A percentile compares a stretch with the other conserved stretches of the same genome.
phyloP scores from a whole-genome alignment of 805 yeast genomes.

The Sugiyamaella boreocaroliniensis region DNA sequence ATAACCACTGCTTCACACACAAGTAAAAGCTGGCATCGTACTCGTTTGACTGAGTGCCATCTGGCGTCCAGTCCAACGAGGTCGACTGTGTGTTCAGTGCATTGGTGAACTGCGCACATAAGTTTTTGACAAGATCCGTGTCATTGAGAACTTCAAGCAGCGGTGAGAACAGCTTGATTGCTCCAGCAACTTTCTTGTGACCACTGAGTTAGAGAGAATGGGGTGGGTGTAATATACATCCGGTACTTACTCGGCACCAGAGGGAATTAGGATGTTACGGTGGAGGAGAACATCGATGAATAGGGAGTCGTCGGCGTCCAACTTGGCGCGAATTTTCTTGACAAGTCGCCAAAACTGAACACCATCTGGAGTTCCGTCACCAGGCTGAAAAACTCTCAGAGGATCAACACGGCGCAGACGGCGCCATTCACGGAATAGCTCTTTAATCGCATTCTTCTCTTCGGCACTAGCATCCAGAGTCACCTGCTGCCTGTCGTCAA shows the following conservation, averaged over 20 bases:
- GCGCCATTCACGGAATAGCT: slow-evolving; percentile 42
- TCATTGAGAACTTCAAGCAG: slow-evolving; percentile 13
- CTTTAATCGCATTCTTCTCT: slow-evolving; percentile 24
- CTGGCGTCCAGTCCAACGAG: slow-evolving; percentile 5
- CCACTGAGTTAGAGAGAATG: not conserved
- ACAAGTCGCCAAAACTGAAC: slow-evolving; percentile 39
- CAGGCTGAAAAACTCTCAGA: slow-evolving; percentile 34
- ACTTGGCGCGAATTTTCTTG: slow-evolving; percentile 19
- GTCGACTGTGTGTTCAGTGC: slow-evolving; percentile 4
- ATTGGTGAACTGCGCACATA: slow-evolving; percentile 6
- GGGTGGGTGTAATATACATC: not conserved
- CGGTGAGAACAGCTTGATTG: slow-evolving; percentile 16
- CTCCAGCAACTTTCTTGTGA: slow-evolving; percentile 1
- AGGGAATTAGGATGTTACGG: slow-evolving; percentile 32
- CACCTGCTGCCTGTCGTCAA: not conserved
- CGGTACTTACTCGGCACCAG: slow-evolving; percentile 3
- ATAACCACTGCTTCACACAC: slow-evolving; percentile 7
- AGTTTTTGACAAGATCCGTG: slow-evolving; percentile 7
- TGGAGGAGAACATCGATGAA: slow-evolving; percentile 28
- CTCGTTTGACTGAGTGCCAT: not conserved
- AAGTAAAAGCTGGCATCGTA: not conserved
- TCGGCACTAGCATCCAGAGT: slow-evolving; percentile 10
- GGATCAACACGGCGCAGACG: slow-evolving; percentile 44
- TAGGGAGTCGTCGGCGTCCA: slow-evolving; percentile 16
- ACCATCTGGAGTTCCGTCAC: slow-evolving; percentile 40